Conservation (phyloP, 345 rosid genomes). For the Fremontodendron californicum region DNA sequence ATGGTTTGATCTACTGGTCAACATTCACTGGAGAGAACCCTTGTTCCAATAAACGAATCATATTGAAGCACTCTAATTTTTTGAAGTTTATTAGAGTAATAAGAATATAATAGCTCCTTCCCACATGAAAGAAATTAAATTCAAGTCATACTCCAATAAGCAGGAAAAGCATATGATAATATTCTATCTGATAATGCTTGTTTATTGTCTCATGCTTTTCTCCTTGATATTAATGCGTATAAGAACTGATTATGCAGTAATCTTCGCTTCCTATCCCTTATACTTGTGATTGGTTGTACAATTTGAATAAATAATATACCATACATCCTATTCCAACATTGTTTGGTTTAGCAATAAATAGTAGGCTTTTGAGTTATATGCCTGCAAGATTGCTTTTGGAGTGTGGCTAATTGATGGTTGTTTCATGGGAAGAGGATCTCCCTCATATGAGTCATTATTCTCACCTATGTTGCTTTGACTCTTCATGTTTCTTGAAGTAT, state of each 20-base stretch:
- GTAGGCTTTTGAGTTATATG: neutral
- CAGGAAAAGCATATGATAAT: neutral
- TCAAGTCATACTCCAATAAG: neutral
- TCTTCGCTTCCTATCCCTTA: neutral
- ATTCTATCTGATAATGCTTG: neutral
- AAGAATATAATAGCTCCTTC: neutral
- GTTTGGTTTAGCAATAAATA: neutral
- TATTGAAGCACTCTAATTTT: neutral
- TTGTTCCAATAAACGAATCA: neutral
- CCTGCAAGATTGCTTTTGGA: neutral
- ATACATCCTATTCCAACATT: neutral
- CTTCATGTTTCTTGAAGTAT: too few species aligned
- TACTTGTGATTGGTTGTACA: neutral
- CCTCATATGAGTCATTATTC: neutral
- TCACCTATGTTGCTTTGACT: too few species aligned
- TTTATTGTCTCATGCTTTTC: neutral
- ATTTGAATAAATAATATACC: neutral
- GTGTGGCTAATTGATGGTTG: neutral
- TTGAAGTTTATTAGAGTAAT: neutral
- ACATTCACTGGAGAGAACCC: neutral
- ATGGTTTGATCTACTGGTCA: neutral
- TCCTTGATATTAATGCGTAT: neutral
- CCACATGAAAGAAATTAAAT: neutral
- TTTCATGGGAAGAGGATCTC: neutral
- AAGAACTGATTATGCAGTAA: conserved; percentile 8